Base-by-base conservation (phyloP, 1,139 yeast species). In the Taiozyma sp. region DNA sequence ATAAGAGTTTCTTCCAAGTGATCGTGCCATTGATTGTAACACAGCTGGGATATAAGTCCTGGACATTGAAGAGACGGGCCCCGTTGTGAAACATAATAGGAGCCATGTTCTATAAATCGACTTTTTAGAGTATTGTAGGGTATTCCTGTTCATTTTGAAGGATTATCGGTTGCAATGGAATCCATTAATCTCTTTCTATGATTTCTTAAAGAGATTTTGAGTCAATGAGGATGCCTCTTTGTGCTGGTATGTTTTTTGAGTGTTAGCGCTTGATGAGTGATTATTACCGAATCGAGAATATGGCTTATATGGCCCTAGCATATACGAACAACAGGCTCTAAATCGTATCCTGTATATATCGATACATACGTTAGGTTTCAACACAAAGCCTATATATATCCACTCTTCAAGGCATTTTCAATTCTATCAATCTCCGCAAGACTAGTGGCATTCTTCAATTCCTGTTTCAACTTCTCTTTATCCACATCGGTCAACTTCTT, bases 401-500 rank as follows among this genome's bases (percentile, higher is more conserved):
- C 79, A 44, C 65, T 69, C 48, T 70, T 67, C 49, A 80, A 65
- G 2, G 76, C 72, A 35, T 71, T 69, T 64, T 88, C 96, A 30
- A 90, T 78, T 48, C 80, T 69, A 56, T 85, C 88, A 14, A 90
- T 85, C 57, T 90, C 97, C 14, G 77, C 86, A 53, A 90, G 65
- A 49, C 84, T 81, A 5, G 80, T 74, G 1, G 97, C 95, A 37
- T 68, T 70, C 49, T 76, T 75, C 50, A 90, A 70, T 53, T 80
- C 76, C 46, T 71, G 65, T 56, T 83, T 73, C 47, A 90, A 67
- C 49, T 69, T 68, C 16, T 67, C 67, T 54, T 75, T 77, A 48
- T 85, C 89, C 14, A 75, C 80, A 1, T 72, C 75, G 1, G 83
- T 72, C 57, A 88, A 69, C 53, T 75, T 77, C 37, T 68, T 64